phyloP scores from a whole-genome alignment of 140 eudicot species.

The Ambrosia hybrid region DNA sequence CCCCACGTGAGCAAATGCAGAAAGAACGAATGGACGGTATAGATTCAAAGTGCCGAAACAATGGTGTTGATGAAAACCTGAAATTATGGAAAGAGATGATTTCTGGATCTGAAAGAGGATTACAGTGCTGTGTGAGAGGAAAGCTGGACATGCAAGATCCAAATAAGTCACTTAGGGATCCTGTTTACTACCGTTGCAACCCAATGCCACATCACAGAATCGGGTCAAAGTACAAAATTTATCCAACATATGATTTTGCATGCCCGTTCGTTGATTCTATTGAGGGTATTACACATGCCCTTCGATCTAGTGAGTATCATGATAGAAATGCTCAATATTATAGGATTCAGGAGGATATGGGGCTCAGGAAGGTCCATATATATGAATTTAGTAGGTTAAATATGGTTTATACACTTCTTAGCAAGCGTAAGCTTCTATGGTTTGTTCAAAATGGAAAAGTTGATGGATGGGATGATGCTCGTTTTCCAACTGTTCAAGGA shows the following conservation, averaged over 20 bases:
- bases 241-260: constrained; percentile 93
- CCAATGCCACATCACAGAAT: constrained; percentile 83
- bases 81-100: constrained; percentile 88
- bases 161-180: constrained; percentile 88
- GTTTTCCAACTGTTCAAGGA: constrained; percentile 96
- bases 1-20: constrained; percentile 85
- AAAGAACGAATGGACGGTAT: constrained; percentile 89
- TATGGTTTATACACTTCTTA: constrained; percentile 94
- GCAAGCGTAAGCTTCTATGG: constrained; percentile 91
- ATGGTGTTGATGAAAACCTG: constrained; percentile 59
- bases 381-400: constrained; percentile 90
- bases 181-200: constrained; percentile 93
- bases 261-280: constrained; percentile 88
- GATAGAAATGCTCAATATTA: constrained; percentile 90
- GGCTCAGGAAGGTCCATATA: constrained; percentile 70
- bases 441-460: constrained; percentile 89
- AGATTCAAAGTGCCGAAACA: constrained; percentile 71
- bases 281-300: constrained; percentile 93
- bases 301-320: constrained; percentile 91
- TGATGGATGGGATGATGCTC: constrained; percentile 98
- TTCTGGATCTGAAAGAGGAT: constrained; percentile 78
- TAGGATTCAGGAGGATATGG: constrained; percentile 89
- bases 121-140: constrained; percentile 75
- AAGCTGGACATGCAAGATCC: constrained; percentile 90
- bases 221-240: constrained; percentile 72